Conservation (phyloP, 2,329 filamentous ascomycete species). For the Achaetomium macrosporum region DNA sequence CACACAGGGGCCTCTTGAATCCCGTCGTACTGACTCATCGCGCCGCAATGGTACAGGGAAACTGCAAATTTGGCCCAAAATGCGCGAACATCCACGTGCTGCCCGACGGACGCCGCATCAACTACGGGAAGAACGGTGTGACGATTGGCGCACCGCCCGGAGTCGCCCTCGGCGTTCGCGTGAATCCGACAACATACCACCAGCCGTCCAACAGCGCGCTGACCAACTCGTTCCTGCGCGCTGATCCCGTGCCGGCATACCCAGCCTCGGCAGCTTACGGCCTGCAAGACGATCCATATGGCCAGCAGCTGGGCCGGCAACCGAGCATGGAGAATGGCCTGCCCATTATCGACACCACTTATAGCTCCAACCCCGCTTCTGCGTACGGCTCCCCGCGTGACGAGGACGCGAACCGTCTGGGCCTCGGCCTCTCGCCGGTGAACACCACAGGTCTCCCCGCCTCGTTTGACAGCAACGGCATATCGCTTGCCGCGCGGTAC, state of each 20-base stretch:
- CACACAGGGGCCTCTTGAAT: constrained; percentile 1
- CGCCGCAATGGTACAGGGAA: constrained; percentile 57
- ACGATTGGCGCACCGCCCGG: constrained; percentile 51
- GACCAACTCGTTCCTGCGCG: constrained; percentile 67
- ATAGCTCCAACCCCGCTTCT: constrained; percentile 50
- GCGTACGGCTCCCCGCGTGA: constrained; percentile 79
- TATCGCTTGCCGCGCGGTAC: constrained; percentile 84
- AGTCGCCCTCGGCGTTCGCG: constrained; percentile 59
- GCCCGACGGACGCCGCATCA: constrained; percentile 87
- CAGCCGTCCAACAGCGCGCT: constrained; percentile 64
- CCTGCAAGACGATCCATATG: constrained; percentile 32
- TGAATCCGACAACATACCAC: constrained; percentile 58
- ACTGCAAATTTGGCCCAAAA: constrained; percentile 98
- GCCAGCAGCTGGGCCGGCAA: constrained; percentile 42
- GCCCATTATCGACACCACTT: constrained; percentile 54
- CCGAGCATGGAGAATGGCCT: constrained; percentile 50
- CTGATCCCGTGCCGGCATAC: constrained; percentile 44
- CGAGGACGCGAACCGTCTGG: constrained; percentile 49
- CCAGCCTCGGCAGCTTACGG: constrained; percentile 41
- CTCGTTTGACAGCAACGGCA: constrained; percentile 93
- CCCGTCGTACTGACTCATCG: constrained; percentile 17
- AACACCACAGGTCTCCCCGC: constrained; percentile 69
- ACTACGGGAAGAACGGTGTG: constrained; percentile 66
- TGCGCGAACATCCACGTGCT: constrained; percentile 96
- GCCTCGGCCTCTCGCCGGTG: constrained; percentile 73